Evolutionary conservation across 1,284 basidiomycete genomes (phyloP), one percentile per base, ranked within the genome.

Genomic region (Entoloma clypeatum): DNA sequence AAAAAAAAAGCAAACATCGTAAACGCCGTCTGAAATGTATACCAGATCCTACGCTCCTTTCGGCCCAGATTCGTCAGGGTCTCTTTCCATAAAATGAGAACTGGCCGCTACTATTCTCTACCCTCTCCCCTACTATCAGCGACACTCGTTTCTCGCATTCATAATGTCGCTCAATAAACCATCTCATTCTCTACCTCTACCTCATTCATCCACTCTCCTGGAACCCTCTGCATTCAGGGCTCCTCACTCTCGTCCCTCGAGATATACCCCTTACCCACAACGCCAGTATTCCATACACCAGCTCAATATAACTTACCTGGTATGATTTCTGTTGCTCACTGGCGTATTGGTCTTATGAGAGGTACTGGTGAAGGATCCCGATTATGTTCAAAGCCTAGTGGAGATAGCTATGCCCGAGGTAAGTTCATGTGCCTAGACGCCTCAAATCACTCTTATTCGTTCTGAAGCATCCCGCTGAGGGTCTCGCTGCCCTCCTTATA

Each of bases 231-330:
- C 17, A 21, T 7, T 14, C 18, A 22, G 17, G 24, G 24, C 21
- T 22, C 14, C n/a, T 22, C n/a, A 8, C 9, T 14, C 14, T 13
- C 21, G 29, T 11, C 24, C 23, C 5, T 3, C 13, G n/a, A 32
- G 41, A 38, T 38, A 25, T 11, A 11, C 43, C 23, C 43, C 37
- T 5, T 40, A 40, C 29, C 37, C 32, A 7, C 24, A 21, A 28
- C 31, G 33, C 3, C 25, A 27, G 23, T 18, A 33, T 11, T 43
- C 41, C 3, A 22, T 43, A 23, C 27, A 37, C 24, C 41, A 38
- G 19, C 22, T 43, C 11, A 24, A 43, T 22, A 27, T 43, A 5
- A 38, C 41, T n/a, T 34, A 43, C 16, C 16, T 43, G 29, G 41
- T 43, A 18, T 19, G 41, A 21, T 10, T 9, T n/a, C 13, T 23